Conservation (phyloP, 2,329 filamentous ascomycete genomes). For the Diaporthe ilicicola region DNA sequence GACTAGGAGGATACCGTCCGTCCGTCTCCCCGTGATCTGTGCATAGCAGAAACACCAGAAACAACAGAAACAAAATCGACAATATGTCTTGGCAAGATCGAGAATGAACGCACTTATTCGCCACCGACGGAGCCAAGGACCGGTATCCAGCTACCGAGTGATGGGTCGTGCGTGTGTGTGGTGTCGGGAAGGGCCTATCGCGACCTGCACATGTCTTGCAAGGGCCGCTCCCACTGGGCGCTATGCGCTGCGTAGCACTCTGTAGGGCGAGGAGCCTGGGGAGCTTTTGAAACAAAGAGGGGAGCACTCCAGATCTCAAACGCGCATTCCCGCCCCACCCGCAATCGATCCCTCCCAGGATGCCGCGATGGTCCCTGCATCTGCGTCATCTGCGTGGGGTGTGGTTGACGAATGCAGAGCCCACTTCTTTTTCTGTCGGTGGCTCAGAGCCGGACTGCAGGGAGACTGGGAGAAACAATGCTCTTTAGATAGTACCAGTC, state of each 20-base stretch:
- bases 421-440: not conserved
- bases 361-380: slow-evolving; percentile 21
- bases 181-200: slow-evolving; percentile 4
- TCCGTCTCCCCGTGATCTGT: not conserved
- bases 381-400: slow-evolving; percentile 32
- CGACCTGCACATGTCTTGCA: not conserved
- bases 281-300: slow-evolving; percentile 21
- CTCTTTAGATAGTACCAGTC: not conserved
- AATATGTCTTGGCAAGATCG: not conserved
- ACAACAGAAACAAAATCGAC: slow-evolving; percentile 5
- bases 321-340: slow-evolving; percentile 14
- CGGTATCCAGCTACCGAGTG: not conserved
- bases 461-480: not conserved
- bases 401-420: slow-evolving; percentile 30
- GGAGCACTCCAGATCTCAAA: slow-evolving; percentile 22
- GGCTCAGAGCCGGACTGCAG: not conserved
- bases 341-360: not conserved
- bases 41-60: not conserved
- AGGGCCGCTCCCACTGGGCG: not conserved
- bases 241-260: slow-evolving; percentile 7
- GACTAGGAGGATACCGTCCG: not conserved
- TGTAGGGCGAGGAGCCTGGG: not conserved
- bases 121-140: not conserved
- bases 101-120: not conserved
- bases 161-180: not conserved